A percentile compares a stretch with the other conserved stretches of the same genome.
Conservation (phyloP, 2,329 filamentous ascomycete species). For the Blumeriella jaapii region DNA sequence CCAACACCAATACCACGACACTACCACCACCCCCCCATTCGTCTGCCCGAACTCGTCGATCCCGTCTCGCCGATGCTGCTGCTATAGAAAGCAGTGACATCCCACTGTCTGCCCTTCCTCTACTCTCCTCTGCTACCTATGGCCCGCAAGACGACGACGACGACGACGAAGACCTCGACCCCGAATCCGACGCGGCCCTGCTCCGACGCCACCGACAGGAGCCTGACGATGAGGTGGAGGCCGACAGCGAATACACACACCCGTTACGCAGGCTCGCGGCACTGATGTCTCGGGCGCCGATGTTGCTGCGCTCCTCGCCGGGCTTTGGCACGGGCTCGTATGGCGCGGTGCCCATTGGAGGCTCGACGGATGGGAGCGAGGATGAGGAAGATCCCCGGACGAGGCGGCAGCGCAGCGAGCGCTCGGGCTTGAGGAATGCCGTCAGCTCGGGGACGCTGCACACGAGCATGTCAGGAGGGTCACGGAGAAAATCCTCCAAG, state of each 20-base stretch:
- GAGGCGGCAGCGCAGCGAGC: slow-evolving; percentile 20
- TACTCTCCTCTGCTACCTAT: slow-evolving; percentile 5
- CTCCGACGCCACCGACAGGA: slow-evolving; percentile 18
- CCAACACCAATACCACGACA: not conserved
- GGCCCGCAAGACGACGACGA: slow-evolving; percentile 9
- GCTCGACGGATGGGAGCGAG: slow-evolving; percentile 28
- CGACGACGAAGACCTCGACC: slow-evolving; percentile 19
- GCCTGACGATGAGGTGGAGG: slow-evolving; percentile 12
- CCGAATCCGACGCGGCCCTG: slow-evolving; percentile 20
- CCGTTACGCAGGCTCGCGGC: slow-evolving; percentile 15
- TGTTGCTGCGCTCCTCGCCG: slow-evolving; percentile 47
- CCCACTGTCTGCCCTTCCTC: slow-evolving; percentile 14
- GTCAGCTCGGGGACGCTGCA: slow-evolving; percentile 15
- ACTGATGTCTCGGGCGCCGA: slow-evolving; percentile 37
- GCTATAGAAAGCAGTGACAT: slow-evolving; percentile 14
- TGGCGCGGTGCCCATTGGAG: slow-evolving; percentile 41
- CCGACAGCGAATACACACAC: slow-evolving; percentile 9
- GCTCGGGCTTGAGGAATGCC: slow-evolving; percentile 19
- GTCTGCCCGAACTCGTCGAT: not conserved
- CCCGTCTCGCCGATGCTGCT: slow-evolving; percentile 2
- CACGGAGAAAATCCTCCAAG: slow-evolving; percentile 5
- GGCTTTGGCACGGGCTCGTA: slow-evolving; percentile 50
- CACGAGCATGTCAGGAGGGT: not conserved
- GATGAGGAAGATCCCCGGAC: slow-evolving; percentile 23
- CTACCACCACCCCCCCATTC: not conserved